Percentiles rank a stretch among this genome's conserved stretches.
These are phyloP conservation scores for Filobasidium uniguttulatum DNA, from an alignment of 1,284 basidiomycete genomes.

Conservation along the genomic window DNA sequence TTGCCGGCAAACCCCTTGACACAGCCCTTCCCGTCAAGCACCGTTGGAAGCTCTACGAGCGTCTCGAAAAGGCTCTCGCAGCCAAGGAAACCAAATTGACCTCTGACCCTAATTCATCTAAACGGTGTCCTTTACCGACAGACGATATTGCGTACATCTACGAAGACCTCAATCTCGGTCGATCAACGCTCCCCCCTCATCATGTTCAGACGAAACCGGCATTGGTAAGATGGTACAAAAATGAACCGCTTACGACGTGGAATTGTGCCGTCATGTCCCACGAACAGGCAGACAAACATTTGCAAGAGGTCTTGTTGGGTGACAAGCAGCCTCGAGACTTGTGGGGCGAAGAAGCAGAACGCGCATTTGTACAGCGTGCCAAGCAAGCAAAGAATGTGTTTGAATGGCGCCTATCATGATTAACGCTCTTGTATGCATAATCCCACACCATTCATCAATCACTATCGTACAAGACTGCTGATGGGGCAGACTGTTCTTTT, in stretches of 20 bases:
- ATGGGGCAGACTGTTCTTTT: slow-evolving; percentile 45
- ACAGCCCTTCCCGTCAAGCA: slow-evolving; percentile 73
- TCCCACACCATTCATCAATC: slow-evolving; percentile 41
- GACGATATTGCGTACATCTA: slow-evolving; percentile 70
- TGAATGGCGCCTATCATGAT: slow-evolving; percentile 19
- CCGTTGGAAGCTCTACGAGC: slow-evolving; percentile 67
- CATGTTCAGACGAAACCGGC: slow-evolving; percentile 45
- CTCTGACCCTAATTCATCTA: slow-evolving; percentile 22
- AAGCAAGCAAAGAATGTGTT: slow-evolving; percentile 42
- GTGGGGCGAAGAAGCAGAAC: slow-evolving; percentile 51
- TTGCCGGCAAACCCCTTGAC: slow-evolving; percentile 65
- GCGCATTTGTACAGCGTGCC: slow-evolving; percentile 41
- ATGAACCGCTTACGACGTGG: slow-evolving; percentile 48
- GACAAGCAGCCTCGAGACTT: slow-evolving; percentile 43
- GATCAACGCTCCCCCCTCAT: slow-evolving; percentile 62
- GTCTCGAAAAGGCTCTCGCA: slow-evolving; percentile 60
- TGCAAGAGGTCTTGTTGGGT: slow-evolving; percentile 42
- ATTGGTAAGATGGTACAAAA: slow-evolving; percentile 60
- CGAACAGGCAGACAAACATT: slow-evolving; percentile 56
- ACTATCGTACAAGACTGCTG: slow-evolving; percentile 52
- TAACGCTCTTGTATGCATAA: background rate
- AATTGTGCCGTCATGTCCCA: slow-evolving; percentile 72
- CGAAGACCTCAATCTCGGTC: slow-evolving; percentile 71
- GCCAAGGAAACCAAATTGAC: slow-evolving; percentile 54
- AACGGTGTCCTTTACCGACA: slow-evolving; percentile 57